Percentiles rank a stretch among this genome's conserved stretches.
Evolutionary conservation across 225 moss, liverwort and hornwort species (phyloP).

Genomic region (Ulota crispa): DNA sequence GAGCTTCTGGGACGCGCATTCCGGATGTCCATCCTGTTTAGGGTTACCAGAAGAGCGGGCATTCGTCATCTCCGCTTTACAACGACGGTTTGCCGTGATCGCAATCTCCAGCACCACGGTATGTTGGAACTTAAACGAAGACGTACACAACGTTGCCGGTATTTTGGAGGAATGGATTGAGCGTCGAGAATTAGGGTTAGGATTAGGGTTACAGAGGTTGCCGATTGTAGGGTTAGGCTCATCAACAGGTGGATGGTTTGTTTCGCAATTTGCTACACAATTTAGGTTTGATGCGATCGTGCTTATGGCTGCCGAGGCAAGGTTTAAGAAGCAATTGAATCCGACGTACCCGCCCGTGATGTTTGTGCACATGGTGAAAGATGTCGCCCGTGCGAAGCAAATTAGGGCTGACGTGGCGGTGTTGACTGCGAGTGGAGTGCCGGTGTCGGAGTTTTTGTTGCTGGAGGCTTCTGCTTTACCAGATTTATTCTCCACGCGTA

Average conservation of each 20-base stretch:
- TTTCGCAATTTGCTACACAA: not conserved
- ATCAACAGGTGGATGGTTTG: constrained; percentile 32
- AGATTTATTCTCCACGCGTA: constrained; percentile 22
- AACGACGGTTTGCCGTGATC: constrained; percentile 26
- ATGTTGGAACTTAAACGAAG: constrained; percentile 24
- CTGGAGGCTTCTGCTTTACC: not conserved
- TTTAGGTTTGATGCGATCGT: constrained; percentile 27
- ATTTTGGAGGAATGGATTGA: constrained; percentile 21
- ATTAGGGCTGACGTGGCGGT: constrained; percentile 15
- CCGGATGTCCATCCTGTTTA: constrained; percentile 21
- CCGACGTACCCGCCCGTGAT: constrained; percentile 15
- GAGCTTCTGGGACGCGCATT: constrained; percentile 36
- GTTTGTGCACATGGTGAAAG: constrained; percentile 45
- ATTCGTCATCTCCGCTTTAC: constrained; percentile 22
- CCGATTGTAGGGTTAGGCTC: constrained; percentile 29
- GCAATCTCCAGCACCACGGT: constrained; percentile 26
- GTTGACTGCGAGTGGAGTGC: constrained; percentile 8
- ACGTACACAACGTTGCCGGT: not conserved
- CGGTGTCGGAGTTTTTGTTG: constrained; percentile 10
- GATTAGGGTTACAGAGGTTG: not conserved
- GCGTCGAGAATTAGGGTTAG: not conserved
- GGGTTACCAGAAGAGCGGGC: constrained; percentile 40
- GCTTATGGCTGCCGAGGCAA: constrained; percentile 28
- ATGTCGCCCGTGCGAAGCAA: constrained; percentile 3
- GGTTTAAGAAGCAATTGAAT: not conserved